Percentiles rank a stretch among this genome's conserved stretches.
These are phyloP conservation scores for Trichosporon coremiiforme DNA, from an alignment of 1,284 basidiomycete genomes.

Conservation along the genomic window DNA sequence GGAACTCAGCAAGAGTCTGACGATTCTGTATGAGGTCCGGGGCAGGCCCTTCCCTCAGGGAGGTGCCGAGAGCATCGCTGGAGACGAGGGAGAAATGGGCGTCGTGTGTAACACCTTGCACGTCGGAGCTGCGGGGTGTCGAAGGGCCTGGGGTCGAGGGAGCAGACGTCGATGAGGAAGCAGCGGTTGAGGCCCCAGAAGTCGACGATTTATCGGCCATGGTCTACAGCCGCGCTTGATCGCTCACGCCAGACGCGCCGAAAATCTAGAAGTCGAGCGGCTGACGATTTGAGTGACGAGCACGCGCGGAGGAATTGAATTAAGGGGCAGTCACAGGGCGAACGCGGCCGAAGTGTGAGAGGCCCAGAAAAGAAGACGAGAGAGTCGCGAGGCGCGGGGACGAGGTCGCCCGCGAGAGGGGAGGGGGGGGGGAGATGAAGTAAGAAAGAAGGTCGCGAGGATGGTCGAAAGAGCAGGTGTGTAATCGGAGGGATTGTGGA, in stretches of 20 bases:
- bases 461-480: slow-evolving; percentile 7
- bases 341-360: background rate
- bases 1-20: slow-evolving; percentile 50
- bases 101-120: background rate
- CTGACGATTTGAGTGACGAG: slow-evolving; percentile 3
- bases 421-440: background rate
- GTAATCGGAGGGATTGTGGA: slow-evolving; percentile 17
- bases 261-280: background rate
- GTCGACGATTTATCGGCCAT: slow-evolving; percentile 23
- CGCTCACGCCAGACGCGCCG: slow-evolving; percentile 10
- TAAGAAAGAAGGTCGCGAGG: background rate
- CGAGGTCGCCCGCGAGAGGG: slow-evolving; percentile 15
- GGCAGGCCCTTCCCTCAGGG: slow-evolving; percentile 28
- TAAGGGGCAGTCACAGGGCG: background rate
- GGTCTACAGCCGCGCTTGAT: slow-evolving; percentile 10
- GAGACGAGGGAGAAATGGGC: slow-evolving; percentile 24
- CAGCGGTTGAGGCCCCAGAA: slow-evolving; percentile 16
- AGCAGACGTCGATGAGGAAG: slow-evolving; percentile 21
- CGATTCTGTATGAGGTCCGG: slow-evolving; percentile 23
- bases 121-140: slow-evolving; percentile 13
- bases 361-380: background rate
- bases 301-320: slow-evolving; percentile 13
- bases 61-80: background rate
- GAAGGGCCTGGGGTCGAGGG: slow-evolving; percentile 10
- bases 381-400: slow-evolving; percentile 9